Base-by-base conservation (phyloP, 768 basidiomycete species). In the Gloeophyllum trabeum region DNA sequence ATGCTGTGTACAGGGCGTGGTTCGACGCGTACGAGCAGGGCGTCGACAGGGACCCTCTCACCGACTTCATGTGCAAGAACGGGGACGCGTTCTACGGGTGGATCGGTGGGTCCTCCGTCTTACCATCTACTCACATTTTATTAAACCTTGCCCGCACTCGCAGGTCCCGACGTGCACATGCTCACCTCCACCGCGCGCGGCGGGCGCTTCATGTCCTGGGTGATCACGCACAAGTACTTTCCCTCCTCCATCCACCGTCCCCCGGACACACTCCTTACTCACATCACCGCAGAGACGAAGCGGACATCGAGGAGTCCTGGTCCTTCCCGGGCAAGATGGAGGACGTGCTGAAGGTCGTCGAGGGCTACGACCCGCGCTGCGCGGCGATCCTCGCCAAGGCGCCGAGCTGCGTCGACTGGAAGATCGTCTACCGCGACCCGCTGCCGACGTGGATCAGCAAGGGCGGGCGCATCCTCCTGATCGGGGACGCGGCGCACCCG, bases 401-500 rank as follows among this genome's bases (percentile, higher is more conserved):
- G 13, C 48, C 54, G 2, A 46, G 51, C 32, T 48, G 51, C 18
- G 40, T 54, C 42, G 50, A 55, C 44, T 55, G 54, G 54, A 55
- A 55, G 41, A 43, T 55, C 35, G 48, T 53, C 16, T 52, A 46
- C 45, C 50, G 52, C 28, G 52, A 50, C 22, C 54, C 54, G 19
- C 49, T 55, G 1, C 54, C 52, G 10, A 50, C 46, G 2, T 61
- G 56, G 43, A 46, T 56, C 25, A 52, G 48, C 40, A 47, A 43
- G 38, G 38, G 44, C 30, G 53, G 48, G 14, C 45, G 46, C 18
- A 40, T 56, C 6, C 32, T 45, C 7, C 43, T 61, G 28, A 51
- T 56, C 35, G 60, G 60, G 10, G 51, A 62, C 41, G 51, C 53
- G 19, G 51, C 57, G 32, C 62, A 59, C 47, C 46, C 55, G 20